phyloP scores from a whole-genome alignment of 2,329 filamentous ascomycete genomes.

The Hymenoscyphus fraxineus region DNA sequence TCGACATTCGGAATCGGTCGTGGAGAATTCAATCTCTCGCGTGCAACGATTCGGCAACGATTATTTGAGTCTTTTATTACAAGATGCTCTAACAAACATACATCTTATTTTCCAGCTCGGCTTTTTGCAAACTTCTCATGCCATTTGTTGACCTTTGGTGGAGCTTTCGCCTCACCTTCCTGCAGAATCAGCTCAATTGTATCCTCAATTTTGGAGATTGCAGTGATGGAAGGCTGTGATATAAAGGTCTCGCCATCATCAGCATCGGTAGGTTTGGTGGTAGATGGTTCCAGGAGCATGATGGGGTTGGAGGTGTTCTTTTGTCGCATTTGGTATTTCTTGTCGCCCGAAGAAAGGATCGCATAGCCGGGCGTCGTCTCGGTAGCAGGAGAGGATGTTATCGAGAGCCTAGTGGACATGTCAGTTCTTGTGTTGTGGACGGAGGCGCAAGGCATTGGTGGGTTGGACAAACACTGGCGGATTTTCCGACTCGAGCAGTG shows the following conservation, averaged over 20 bases:
- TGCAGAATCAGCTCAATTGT: conserved; percentile 57
- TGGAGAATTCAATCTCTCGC: no score
- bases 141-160: conserved; percentile 47
- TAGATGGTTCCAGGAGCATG: conserved; percentile 47
- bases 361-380: conserved; percentile 42
- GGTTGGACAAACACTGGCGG: conserved; percentile 47
- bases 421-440: conserved; percentile 10
- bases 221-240: conserved; percentile 40
- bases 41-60: no score
- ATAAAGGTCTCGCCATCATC: conserved; percentile 28
- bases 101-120: conserved; percentile 15
- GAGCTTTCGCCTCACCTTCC: conserved; percentile 28
- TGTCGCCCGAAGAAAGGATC: conserved; percentile 48
- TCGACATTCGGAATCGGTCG: no score
- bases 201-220: conserved; percentile 56
- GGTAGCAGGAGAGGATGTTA: conserved; percentile 38
- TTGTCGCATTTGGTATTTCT: conserved; percentile 57
- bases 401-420: conserved; percentile 18
- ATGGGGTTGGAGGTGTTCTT: conserved; percentile 67
- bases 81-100: not conserved
- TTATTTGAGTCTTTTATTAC: no score
- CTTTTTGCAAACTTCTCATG: conserved; percentile 52
- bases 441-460: conserved; percentile 1
- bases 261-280: conserved; percentile 20
- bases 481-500: conserved; percentile 50